Evolutionary conservation across 805 yeast species (phyloP), one percentile per base, ranked within the genome.

Genomic region (Scheffersomyces stipitis): DNA sequence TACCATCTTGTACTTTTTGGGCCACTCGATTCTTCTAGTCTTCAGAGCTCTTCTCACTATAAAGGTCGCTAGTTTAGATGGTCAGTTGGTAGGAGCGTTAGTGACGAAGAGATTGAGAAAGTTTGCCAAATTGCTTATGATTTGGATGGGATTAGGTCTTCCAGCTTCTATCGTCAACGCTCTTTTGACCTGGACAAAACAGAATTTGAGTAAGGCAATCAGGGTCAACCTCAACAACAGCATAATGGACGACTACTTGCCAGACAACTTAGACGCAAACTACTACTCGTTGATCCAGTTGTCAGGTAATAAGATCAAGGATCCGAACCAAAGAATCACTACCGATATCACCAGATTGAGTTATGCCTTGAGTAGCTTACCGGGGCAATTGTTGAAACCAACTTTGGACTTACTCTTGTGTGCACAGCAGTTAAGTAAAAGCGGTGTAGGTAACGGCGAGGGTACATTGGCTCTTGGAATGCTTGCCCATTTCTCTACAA

Each of bases 121-220:
- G 30, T 89, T 90, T 52, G 64, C 81, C 38, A 73, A 74, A 41
- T 73, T 83, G 18, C 60, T 89, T 37, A 67, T 75, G 2, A 70
- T 77, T 51, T 90, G 97, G 97, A 77, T 90, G 82, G 49, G 78
- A 12, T 69, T 90, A 10, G 96, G 96, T 8, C 57, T 88, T 7
- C 98, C 98, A 0, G 93, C 96, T 1, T 76, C 96, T 2, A 53
- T 86, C 20, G 81, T 86, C 7, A 87, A 89, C 51, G 78, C 95
- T 0, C 58, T 85, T 36, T 71, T 89, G 36, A 67, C 71, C 12
- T 83, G 78, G 64, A 72, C 81, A 2, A 81, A 80, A 30, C 74
- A 71, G 41, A 67, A 77, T 34, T 66, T 84, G 40, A 68, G 86
- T 1, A 71, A 76, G 39, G 55, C 73, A 23, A 75, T 87, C 46